Base-by-base conservation (phyloP, 2,329 filamentous ascomycete genomes). In the Ophiosphaerella narmari region DNA sequence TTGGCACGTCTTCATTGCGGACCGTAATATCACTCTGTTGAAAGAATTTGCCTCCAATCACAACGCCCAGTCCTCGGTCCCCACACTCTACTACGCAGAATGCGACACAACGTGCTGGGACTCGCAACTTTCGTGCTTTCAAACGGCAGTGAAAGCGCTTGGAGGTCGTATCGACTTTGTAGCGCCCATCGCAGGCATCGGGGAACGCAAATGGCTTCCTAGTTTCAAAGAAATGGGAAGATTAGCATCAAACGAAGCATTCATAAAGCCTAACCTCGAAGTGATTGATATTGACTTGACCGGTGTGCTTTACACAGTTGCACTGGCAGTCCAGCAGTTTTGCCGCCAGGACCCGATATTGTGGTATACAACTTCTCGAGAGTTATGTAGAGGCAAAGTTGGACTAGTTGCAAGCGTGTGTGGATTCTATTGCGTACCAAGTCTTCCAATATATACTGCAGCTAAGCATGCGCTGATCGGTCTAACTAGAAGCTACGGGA, bases 1-100 rank as follows among this genome's bases (percentile, higher is more conserved):
- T 59, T 77, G 82, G 52, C 74, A 77, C 34, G 78, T 84, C 32
- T 78, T 77, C 48, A 79, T 81, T 2, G 73, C 82, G 26, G 74
- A 77, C 49, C 53, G 56, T 29, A 64, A 74, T 50, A 47, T 67
- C n/a, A 8, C 50, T 18, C 57, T 52, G 7, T 63, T 68, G 7
- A 29, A 68, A 48, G 16, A 56, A n/a, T 51, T 70, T 5, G 66
- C 64, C n/a, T 32, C 45, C 13, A 14, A 45, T 4, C 54, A 69
- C 33, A 59, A 64, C 33, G 43, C 43, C 18, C 41, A 40, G 2
- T 43, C 14, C 12, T 12, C 41, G 3, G 26, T n/a, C 11, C 36
- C 46, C 2, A 52, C 47, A 14, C 52, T 65, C 1, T 46, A 65
- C 24, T 67, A 62, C 23, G 55, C 67, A 14, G 46, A 66, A 36